Conservation (phyloP, 2,329 filamentous ascomycete genomes). For the Cercospora zeae-maydis region DNA sequence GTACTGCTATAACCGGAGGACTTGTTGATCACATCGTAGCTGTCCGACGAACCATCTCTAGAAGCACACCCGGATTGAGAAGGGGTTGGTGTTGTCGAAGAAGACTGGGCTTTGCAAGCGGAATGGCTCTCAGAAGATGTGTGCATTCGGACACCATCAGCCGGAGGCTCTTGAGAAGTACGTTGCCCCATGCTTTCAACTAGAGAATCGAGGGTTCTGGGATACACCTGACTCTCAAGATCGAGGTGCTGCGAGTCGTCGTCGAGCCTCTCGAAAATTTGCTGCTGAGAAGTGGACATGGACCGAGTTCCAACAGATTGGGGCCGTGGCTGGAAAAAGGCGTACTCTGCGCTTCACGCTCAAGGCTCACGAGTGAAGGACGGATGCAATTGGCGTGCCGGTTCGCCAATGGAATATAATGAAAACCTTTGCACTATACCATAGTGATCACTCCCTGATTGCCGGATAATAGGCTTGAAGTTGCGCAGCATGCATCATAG, state of each 20-base stretch:
- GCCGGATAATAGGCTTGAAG: not conserved
- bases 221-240: not conserved
- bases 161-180: not conserved
- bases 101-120: not conserved
- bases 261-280: not conserved
- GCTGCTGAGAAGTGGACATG: not conserved
- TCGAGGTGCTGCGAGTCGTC: not conserved
- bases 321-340: not conserved
- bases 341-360: not conserved
- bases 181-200: not conserved
- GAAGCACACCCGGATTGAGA: not conserved
- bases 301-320: not conserved
- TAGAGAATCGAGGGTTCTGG: not conserved
- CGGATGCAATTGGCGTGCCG: not conserved
- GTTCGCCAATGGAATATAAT: not conserved
- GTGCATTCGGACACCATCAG: too few relatives aligned
- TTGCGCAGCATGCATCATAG: not conserved
- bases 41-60: not conserved
- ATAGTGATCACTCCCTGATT: not conserved
- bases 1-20: not conserved
- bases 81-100: not conserved
- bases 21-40: not conserved
- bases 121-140: too few relatives aligned
- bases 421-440: not conserved
- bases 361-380: not conserved